Conservation (phyloP, 108 stramenopile species). For the Fragilaria crotonensis region DNA sequence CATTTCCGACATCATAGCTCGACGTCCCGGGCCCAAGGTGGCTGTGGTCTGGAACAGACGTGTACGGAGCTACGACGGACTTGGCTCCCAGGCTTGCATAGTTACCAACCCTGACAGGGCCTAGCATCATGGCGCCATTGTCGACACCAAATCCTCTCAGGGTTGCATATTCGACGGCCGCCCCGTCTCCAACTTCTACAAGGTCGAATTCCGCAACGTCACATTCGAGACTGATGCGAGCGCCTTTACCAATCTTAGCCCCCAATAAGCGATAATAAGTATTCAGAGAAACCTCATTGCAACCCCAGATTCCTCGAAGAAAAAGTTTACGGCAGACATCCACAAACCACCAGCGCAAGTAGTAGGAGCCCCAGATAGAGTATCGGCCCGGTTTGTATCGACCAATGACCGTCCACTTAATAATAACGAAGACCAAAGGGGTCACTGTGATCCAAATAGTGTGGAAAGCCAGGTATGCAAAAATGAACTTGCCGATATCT, state of each 20-base stretch:
- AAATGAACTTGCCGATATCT: slow-evolving; percentile 25
- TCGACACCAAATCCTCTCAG: slow-evolving; percentile 52
- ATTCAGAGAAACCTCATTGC: slow-evolving; percentile 15
- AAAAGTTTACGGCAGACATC: slow-evolving; percentile 38
- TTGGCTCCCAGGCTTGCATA: slow-evolving; percentile 39
- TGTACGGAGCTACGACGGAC: slow-evolving; percentile 51
- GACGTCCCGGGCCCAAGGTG: slow-evolving; percentile 41
- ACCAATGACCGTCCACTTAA: slow-evolving; percentile 57
- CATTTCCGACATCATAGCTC: slow-evolving; percentile 30
- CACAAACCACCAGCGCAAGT: slow-evolving; percentile 65
- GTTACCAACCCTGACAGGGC: slow-evolving; percentile 39
- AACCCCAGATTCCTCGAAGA: slow-evolving; percentile 39
- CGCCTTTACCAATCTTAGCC: slow-evolving; percentile 42
- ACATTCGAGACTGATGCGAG: slow-evolving; percentile 31
- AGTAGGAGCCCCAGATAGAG: slow-evolving; percentile 40
- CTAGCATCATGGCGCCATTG: slow-evolving; percentile 51
- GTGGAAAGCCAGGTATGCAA: slow-evolving; percentile 34
- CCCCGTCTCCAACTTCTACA: slow-evolving; percentile 38
- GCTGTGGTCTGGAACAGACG: slow-evolving; percentile 20
- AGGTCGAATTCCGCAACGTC: slow-evolving; percentile 62
- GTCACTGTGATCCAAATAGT: slow-evolving; percentile 31
- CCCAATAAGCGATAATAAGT: slow-evolving; percentile 45
- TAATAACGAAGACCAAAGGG: slow-evolving; percentile 40
- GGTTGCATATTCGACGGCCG: slow-evolving; percentile 39
- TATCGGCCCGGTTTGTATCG: slow-evolving; percentile 41